Evolutionary conservation across 2,329 filamentous ascomycete genomes (phyloP).

Genomic region (Sporothrix mexicana): DNA sequence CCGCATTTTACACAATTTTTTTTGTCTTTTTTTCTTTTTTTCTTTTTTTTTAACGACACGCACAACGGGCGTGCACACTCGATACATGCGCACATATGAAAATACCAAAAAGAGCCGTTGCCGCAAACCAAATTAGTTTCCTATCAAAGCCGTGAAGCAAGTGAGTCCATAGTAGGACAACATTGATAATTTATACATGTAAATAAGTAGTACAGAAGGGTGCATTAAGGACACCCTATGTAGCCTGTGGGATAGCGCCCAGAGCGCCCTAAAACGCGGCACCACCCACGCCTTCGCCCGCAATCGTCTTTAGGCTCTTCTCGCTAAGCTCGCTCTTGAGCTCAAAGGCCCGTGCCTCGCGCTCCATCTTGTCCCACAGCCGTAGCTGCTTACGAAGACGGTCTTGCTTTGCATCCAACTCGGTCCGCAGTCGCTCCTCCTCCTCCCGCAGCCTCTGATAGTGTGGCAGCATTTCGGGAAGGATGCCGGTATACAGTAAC

Average conservation of each 20-base stretch:
- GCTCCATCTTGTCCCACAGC: slow-evolving; percentile 60
- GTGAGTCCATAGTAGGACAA: background rate
- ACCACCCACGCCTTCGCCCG: slow-evolving; percentile 61
- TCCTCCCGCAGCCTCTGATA: slow-evolving; percentile 61
- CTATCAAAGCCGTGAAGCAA: background rate
- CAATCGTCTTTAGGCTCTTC: slow-evolving; percentile 61
- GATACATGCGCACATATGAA: slow-evolving; percentile 17
- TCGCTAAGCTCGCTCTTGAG: slow-evolving; percentile 63
- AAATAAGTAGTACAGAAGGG: no score
- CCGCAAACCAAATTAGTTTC: background rate
- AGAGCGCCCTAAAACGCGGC: slow-evolving; percentile 55
- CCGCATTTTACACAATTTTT: slow-evolving; percentile 14
- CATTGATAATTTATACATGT: no score
- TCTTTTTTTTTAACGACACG: background rate
- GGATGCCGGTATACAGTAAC: slow-evolving; percentile 54
- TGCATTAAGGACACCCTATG: no score
- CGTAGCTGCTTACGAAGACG: slow-evolving; percentile 59
- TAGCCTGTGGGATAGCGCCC: no score
- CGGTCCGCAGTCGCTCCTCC: slow-evolving; percentile 62
- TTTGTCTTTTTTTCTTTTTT: slow-evolving; percentile 4
- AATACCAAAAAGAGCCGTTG: slow-evolving; percentile 24
- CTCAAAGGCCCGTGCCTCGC: slow-evolving; percentile 60
- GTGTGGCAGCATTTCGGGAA: slow-evolving; percentile 61
- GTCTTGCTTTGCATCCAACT: slow-evolving; percentile 60
- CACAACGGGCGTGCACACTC: slow-evolving; percentile 12